These are phyloP conservation scores for Aureobasidium vineae DNA, from an alignment of 2,329 filamentous ascomycete genomes.

Conservation along the genomic window DNA sequence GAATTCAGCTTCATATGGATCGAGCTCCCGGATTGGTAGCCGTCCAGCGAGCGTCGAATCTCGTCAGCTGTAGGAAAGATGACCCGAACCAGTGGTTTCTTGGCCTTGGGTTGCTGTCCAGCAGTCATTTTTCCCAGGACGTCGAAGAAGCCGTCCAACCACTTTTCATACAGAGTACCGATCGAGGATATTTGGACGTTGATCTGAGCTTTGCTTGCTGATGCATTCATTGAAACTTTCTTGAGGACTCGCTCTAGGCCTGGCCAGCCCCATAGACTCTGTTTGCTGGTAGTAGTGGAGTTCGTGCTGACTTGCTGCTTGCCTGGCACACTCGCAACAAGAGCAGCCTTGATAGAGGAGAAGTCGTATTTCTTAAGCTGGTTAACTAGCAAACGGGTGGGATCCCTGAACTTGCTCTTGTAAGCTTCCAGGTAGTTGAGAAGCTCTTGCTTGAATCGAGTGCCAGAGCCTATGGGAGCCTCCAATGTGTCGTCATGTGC, in stretches of 20 bases:
- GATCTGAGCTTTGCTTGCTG: constrained; percentile 43
- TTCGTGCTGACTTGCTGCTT: background rate
- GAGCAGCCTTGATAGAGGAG: constrained; percentile 61
- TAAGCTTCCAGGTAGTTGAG: constrained; percentile 71
- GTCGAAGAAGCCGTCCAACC: constrained; percentile 64
- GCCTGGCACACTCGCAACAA: constrained; percentile 78
- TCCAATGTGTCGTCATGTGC: background rate
- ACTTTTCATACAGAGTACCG: constrained; percentile 71
- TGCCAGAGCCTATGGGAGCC: constrained; percentile 57
- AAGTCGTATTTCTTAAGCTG: constrained; percentile 68
- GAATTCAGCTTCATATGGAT: constrained; percentile 80
- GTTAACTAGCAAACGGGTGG: constrained; percentile 49
- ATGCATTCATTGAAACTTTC: constrained; percentile 27
- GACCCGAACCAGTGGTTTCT: constrained; percentile 60
- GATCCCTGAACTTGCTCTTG: constrained; percentile 52
- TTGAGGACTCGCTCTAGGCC: constrained; percentile 61
- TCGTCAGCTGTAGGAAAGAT: constrained; percentile 80
- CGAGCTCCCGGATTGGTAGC: constrained; percentile 72
- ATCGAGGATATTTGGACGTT: constrained; percentile 74
- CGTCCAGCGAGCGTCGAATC: constrained; percentile 71
- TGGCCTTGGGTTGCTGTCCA: background rate
- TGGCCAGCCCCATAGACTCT: constrained; percentile 68
- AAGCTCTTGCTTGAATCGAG: constrained; percentile 72
- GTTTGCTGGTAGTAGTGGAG: background rate
- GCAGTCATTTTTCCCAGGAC: constrained; percentile 33